Evolutionary conservation across 2,329 filamentous ascomycete species (phyloP).

Genomic region (Mollisia scopiformis): DNA sequence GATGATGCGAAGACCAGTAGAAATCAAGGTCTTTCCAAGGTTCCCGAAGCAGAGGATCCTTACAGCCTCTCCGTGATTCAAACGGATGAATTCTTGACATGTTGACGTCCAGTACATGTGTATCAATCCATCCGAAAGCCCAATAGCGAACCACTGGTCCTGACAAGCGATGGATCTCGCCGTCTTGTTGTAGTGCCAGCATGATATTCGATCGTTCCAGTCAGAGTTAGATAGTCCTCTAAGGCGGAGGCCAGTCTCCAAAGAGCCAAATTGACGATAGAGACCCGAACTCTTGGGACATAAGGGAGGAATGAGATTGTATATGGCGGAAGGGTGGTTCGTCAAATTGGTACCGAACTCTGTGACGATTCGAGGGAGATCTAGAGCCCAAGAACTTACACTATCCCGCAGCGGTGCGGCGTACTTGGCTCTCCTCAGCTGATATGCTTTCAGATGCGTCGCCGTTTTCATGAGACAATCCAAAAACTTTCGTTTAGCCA

Average conservation of each 20-base stretch:
- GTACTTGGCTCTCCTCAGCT: not conserved
- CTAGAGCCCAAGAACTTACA: not conserved
- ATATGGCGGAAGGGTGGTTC: not conserved
- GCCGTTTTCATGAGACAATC: not conserved
- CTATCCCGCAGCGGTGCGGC: not conserved
- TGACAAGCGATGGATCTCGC: not conserved
- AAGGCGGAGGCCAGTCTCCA: not conserved
- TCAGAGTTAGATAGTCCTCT: not conserved
- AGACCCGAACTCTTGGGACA: not conserved
- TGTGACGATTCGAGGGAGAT: not conserved
- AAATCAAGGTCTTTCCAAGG: not conserved
- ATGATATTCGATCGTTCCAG: not conserved
- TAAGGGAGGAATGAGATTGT: not conserved
- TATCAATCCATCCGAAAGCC: not conserved
- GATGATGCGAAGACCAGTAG: not conserved
- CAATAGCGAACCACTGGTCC: not conserved
- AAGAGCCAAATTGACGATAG: not conserved
- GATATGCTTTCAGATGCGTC: not conserved
- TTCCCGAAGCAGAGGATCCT: not conserved
- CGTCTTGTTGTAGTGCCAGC: not conserved
- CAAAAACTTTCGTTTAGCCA: not conserved
- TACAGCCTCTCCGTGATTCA: not conserved
- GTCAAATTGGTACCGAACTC: not conserved
- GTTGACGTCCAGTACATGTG: not conserved
- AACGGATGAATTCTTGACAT: not conserved